Evolutionary conservation across 2,329 filamentous ascomycete genomes (phyloP), one percentile per base, ranked within the genome.

Genomic region (Zymoseptoria passerinii): DNA sequence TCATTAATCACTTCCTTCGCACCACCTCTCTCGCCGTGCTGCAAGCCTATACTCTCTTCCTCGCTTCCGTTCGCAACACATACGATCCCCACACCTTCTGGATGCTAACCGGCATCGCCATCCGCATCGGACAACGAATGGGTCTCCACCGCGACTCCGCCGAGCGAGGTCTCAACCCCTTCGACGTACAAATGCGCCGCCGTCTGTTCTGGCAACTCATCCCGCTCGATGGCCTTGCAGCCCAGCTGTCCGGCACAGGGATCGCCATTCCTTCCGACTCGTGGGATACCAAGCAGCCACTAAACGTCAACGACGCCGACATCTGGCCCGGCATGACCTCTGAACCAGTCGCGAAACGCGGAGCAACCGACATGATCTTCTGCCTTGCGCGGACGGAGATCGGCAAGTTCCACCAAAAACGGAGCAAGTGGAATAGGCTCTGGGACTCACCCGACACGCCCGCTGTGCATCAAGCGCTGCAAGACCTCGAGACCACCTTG

Each of bases 21-120:
- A 82, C 82, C 10, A 81, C 82, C 1, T 86, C 90, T 59, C 68
- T 88, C 8, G 80, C 82, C 54, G 78, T 86, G 3, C 72, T 90
- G 23, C 86, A 90, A 71, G 87, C 86, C 1, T 84, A 84, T 58
- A 74, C 86, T 5, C 74, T 90, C 16, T 89, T 86, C 64, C 75
- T 88, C 58, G 56, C 71, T 1, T 60, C 69, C 6, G 62, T 67
- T 9, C 74, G 78, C 48, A 71, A 74, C 19, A 63, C 64, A 1
- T 75, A 75, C 48, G 78, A 81, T 59, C 72, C 76, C 70, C 81
- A 53, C 67, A 82, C 83, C 3, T 77, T 83, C 4, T 88, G 85
- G 83, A 83, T 83, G 48, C 74, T 88, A 63, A 84, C 82, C 0
- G 85, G 84, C 0, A 76, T 87, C 1, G 79, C 81, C 3, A 75